phyloP scores from a whole-genome alignment of 345 rosid genomes.

The Melastoma malabathricum region DNA sequence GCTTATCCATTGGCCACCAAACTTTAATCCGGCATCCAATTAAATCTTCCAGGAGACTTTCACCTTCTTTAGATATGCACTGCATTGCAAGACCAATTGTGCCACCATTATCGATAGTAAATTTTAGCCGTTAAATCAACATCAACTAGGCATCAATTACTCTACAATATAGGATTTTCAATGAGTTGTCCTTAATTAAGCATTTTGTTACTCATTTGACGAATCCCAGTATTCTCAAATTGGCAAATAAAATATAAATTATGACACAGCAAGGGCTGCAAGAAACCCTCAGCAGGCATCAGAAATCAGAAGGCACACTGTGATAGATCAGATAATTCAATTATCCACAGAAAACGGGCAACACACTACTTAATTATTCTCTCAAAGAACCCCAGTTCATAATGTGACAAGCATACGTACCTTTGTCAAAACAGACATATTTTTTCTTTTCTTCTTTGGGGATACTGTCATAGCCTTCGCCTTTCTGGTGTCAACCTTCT shows the following conservation, averaged over 20 bases:
- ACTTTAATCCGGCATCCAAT: conserved; percentile 79
- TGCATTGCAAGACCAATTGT: conserved; percentile 18
- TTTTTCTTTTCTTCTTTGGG: conserved; percentile 70
- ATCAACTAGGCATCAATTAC: neutral
- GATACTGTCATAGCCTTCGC: conserved; percentile 35
- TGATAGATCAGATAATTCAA: too few species aligned
- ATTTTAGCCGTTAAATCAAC: neutral
- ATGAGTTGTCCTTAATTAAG: too few species aligned
- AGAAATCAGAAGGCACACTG: too few species aligned
- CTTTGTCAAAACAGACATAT: conserved; percentile 61
- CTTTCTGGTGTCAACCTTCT: conserved; percentile 15
- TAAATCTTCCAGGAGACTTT: conserved; percentile 44
- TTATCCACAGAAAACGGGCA: neutral
- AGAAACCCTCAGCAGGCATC: too few species aligned
- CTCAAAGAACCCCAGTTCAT: neutral
- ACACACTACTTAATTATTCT: neutral
- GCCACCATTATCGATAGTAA: conserved; percentile 2
- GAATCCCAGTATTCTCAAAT: too few species aligned
- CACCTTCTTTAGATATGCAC: conserved; percentile 51
- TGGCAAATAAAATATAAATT: too few species aligned
- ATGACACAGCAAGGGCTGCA: too few species aligned
- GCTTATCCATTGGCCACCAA: conserved; percentile 99
- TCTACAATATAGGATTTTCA: too few species aligned
- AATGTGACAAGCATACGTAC: conserved; percentile 16
- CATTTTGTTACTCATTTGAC: too few species aligned